Evolutionary conservation across 805 yeast species (phyloP).

Genomic region (Zygoascus tannicola): DNA sequence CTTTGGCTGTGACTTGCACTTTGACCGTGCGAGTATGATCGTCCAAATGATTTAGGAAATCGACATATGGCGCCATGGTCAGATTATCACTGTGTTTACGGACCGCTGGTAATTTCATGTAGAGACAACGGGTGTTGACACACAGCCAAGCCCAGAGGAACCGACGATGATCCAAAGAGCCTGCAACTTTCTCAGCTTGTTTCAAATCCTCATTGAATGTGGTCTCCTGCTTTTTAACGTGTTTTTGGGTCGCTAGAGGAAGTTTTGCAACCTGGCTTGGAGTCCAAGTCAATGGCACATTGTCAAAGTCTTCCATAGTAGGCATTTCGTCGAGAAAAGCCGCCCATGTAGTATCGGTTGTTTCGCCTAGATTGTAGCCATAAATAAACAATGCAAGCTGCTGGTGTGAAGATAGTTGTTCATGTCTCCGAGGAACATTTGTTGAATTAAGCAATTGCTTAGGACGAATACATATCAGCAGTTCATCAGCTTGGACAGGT

Average conservation of each 20-base stretch:
- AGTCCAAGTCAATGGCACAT: conserved; percentile 60
- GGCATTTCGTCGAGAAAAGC: conserved; percentile 67
- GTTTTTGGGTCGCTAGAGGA: conserved; percentile 16
- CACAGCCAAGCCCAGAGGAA: conserved; percentile 75
- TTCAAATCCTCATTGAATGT: conserved; percentile 39
- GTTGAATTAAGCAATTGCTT: conserved; percentile 44
- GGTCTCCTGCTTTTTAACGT: conserved; percentile 15
- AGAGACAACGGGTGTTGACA: conserved; percentile 85
- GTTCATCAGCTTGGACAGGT: conserved; percentile 33
- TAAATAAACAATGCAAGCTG: conserved; percentile 18
- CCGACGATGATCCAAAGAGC: conserved; percentile 4
- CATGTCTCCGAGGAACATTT: conserved; percentile 8
- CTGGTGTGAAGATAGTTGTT: conserved; percentile 17
- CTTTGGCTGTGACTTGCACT: conserved; percentile 33
- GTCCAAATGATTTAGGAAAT: conserved; percentile 66
- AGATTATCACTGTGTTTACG: conserved; percentile 51
- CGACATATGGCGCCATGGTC: conserved; percentile 88
- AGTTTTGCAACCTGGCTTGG: conserved; percentile 10
- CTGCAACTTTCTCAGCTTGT: conserved; percentile 12
- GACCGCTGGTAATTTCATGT: conserved; percentile 44
- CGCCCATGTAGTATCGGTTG: conserved; percentile 39
- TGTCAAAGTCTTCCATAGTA: conserved; percentile 37
- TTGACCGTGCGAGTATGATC: conserved; percentile 20
- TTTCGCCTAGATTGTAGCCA: conserved; percentile 1
- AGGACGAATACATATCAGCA: conserved; percentile 48